Evolutionary conservation across 208 protist species (phyloP).

Genomic region (Crithidia bombi): DNA sequence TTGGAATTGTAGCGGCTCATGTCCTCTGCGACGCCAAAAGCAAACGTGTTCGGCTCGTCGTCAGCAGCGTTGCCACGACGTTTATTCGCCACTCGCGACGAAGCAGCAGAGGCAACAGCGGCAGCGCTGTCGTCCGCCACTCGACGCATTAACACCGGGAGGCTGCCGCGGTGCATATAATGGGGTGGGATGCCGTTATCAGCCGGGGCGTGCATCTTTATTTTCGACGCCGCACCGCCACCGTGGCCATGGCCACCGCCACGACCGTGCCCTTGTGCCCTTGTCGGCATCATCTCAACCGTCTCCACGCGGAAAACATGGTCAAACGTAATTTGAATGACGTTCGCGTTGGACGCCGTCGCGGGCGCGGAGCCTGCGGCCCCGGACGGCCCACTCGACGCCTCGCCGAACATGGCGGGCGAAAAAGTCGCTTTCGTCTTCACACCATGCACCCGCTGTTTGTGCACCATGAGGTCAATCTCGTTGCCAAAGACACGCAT

Average conservation of each 20-base stretch:
- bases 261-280: conserved; percentile 26
- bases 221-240: conserved; percentile 16
- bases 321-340: conserved; percentile 82
- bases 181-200: conserved; percentile 57
- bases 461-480: conserved; percentile 80
- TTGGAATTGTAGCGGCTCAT: conserved; percentile 40
- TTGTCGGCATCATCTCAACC: conserved; percentile 61
- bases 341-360: conserved; percentile 67
- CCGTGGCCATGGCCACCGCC: conserved; percentile 22
- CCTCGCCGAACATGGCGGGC: conserved; percentile 22
- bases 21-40: conserved; percentile 54
- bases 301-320: conserved; percentile 62
- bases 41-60: conserved; percentile 21
- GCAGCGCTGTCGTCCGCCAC: not conserved
- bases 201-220: conserved; percentile 31
- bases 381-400: conserved; percentile 12
- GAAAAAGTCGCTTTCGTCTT: conserved; percentile 41
- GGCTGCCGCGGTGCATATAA: conserved; percentile 33
- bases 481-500: conserved; percentile 84
- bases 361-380: conserved; percentile 28
- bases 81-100: not conserved
- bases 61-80: conserved; percentile 1
- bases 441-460: conserved; percentile 76
- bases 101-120: not conserved
- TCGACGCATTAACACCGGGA: conserved; percentile 15